These are phyloP conservation scores for Brasilioporus rufonigricans DNA, from an alignment of 768 basidiomycete genomes.

Conservation along the genomic window DNA sequence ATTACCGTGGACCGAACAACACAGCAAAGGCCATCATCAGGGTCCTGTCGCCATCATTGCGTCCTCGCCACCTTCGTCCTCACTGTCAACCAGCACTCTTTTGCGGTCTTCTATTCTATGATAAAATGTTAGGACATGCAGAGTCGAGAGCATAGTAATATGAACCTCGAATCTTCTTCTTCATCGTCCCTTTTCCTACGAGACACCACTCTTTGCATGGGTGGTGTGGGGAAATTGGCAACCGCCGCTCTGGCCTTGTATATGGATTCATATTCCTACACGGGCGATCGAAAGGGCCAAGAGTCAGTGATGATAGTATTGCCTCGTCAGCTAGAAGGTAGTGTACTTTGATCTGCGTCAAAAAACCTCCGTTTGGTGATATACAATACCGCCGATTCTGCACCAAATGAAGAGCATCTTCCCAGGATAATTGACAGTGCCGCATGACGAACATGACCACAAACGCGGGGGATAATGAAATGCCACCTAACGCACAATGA, in stretches of 20 bases:
- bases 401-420: slow-evolving; percentile 84
- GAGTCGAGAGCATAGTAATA: background rate
- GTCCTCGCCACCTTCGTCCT: slow-evolving; percentile 32
- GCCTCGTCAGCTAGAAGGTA: background rate
- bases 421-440: slow-evolving; percentile 75
- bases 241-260: slow-evolving; percentile 77
- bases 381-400: slow-evolving; percentile 93
- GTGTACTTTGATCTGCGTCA: slow-evolving; percentile 85
- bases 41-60: slow-evolving; percentile 35
- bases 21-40: slow-evolving; percentile 5
- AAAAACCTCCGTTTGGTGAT: slow-evolving; percentile 87
- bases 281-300: background rate
- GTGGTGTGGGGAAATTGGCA: slow-evolving; percentile 49
- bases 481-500: slow-evolving; percentile 56
- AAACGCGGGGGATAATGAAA: slow-evolving; percentile 83
- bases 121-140: background rate
- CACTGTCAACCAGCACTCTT: slow-evolving; percentile 35
- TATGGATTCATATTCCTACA: slow-evolving; percentile 90
- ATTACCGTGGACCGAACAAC: slow-evolving; percentile 12
- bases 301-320: background rate
- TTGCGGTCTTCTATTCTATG: slow-evolving; percentile 45
- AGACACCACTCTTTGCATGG: slow-evolving; percentile 41
- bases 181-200: slow-evolving; percentile 74
- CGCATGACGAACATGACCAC: slow-evolving; percentile 96
- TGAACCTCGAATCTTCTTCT: slow-evolving; percentile 55